A percentile compares a stretch with the other conserved stretches of the same genome.
Evolutionary conservation across 306 rosid genomes (phyloP).

Genomic region (Sesbania bispinosa): DNA sequence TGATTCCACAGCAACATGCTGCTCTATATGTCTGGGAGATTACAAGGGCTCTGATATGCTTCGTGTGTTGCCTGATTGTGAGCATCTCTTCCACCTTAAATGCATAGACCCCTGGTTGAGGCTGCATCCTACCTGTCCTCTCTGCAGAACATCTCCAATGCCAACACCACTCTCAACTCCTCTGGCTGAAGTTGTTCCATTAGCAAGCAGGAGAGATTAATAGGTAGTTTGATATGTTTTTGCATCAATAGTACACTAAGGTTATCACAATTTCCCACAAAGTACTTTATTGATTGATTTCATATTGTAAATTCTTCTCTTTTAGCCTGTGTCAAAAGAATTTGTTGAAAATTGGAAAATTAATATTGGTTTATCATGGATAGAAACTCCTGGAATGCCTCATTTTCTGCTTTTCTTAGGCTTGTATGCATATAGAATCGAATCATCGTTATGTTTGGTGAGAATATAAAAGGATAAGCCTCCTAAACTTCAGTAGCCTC

Average conservation of each 20-base stretch:
- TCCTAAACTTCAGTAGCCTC: too few relatives aligned
- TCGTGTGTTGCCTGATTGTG: conserved; percentile 74
- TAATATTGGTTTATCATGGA: background rate
- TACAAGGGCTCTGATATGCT: conserved; percentile 58
- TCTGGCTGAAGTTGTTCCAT: conserved; percentile 84
- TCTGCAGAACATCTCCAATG: conserved; percentile 85
- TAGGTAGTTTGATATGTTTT: conserved; percentile 13
- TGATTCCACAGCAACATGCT: conserved; percentile 51
- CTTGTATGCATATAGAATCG: background rate
- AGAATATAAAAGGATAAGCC: too few relatives aligned
- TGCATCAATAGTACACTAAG: background rate
- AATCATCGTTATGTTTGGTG: too few relatives aligned
- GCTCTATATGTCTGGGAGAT: conserved; percentile 83
- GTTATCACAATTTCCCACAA: background rate
- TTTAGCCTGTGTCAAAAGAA: background rate
- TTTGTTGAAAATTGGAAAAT: background rate
- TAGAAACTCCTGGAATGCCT: background rate
- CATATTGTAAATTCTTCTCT: conserved; percentile 36
- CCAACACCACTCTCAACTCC: conserved; percentile 93
- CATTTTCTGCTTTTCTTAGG: background rate
- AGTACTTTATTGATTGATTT: conserved; percentile 20
- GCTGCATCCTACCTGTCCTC: conserved; percentile 81
- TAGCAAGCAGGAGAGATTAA: conserved; percentile 58
- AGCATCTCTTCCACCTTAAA: conserved; percentile 63
- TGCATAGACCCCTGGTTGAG: conserved; percentile 92